Base-by-base conservation (phyloP, 768 basidiomycete genomes). In the Collybia nuda region DNA sequence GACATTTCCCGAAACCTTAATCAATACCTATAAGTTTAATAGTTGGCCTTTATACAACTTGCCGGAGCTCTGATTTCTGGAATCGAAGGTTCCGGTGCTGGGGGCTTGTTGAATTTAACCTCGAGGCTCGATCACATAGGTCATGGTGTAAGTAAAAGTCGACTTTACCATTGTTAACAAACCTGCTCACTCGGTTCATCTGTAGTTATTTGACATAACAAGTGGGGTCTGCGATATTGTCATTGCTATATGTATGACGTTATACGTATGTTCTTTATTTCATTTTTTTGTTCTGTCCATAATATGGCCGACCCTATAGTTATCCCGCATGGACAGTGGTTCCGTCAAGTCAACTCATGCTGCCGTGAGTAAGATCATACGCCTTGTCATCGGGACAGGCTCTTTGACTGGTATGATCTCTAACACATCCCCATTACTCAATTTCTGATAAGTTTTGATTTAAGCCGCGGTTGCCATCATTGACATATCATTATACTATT, bases 171-270 rank as follows among this genome's bases (percentile, higher is more conserved):
- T 11, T 2, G n/a, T n/a, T n/a, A n/a, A 44, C 12, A 3, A 35
- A 44, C 28, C 14, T 11, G n/a, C n/a, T n/a, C n/a, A n/a, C n/a
- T n/a, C n/a, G n/a, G n/a, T n/a, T n/a, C n/a, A n/a, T n/a, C n/a
- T n/a, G 7, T 26, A 32, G 32, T 2, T 32, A 32, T 14, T 32
- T 14, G 32, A 32, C 14, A 32, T 32, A 11, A 32, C 63, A 14
- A 62, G 65, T 23, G 67, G 62, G 3, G 18, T 15, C 9, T 46
- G 44, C 17, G 29, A 46, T 14, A 2, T 46, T 6, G 19, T 36
- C 5, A 46, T 46, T 35, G 44, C 44, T 12, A 37, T 37, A 5
- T 12, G n/a, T 15, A 46, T 46, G 44, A 35, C 44, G 14, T 46
- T 36, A 3, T 46, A 22, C 18, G 44, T 46, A 36, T 11, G 44